Evolutionary conservation across 1,139 yeast genomes (phyloP), one percentile per base, ranked within the genome.

Genomic region (Geotrichum cucujoidarum): DNA sequence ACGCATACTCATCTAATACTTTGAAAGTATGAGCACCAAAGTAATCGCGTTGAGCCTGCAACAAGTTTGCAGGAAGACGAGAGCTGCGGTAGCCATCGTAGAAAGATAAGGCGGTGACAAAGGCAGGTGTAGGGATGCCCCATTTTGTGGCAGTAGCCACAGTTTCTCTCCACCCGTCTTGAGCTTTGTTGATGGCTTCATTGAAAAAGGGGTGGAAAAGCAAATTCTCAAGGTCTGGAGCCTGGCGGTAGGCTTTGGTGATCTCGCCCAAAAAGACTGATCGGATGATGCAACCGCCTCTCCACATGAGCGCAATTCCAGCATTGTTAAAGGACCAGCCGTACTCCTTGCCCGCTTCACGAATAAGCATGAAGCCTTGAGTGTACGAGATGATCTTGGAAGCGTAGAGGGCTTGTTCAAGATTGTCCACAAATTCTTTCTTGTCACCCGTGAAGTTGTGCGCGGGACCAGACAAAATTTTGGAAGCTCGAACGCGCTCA

Each of bases 251-350:
- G 59, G 98, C 98, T 70, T 87, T 71, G 62, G 98, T 92, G 74
- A 92, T 92, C 73, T 92, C 97, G 67, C 82, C 97, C 68, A 92
- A 79, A 85, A 92, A 92, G 60, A 90, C 97, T 51, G 98, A 92
- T 79, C 97, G 87, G 74, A 92, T 92, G 72, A 92, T 92, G 80
- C 98, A 92, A 62, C 98, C 98, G 77, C 98, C 98, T 81, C 98
- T 85, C 98, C 98, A 92, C 98, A 92, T 92, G 68, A 92, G 81
- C 60, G 97, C 98, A 65, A 92, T 92, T 56, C 95, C 92, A 60
- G 97, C 96, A 81, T 87, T 86, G 85, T 92, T 92, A 71, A 92
- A 79, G 71, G 87, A 82, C 98, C 98, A 92, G 66, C 83, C 83
- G 79, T 88, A 92, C 72, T 88, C 95, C 74, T 79, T 84, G 61